Evolutionary conservation across 1,284 basidiomycete genomes (phyloP).

Genomic region (Leccinum pachyderme): DNA sequence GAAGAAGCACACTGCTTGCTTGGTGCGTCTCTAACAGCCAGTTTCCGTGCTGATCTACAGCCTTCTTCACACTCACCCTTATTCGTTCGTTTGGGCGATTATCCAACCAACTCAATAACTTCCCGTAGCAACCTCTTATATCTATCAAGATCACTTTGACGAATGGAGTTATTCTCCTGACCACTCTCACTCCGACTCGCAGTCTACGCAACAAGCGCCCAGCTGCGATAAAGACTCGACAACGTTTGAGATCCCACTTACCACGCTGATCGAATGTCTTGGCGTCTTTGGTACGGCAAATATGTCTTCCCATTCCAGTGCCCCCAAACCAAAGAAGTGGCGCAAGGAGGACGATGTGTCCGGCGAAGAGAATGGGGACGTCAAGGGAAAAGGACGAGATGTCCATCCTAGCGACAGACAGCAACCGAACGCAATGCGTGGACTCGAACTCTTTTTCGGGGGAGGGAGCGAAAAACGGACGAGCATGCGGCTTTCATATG

Average conservation of each 20-base stretch:
- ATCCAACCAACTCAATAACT: background rate
- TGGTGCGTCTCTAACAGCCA: slow-evolving; percentile 45
- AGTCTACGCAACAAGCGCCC: slow-evolving; percentile 10
- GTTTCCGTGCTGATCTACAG: slow-evolving; percentile 7
- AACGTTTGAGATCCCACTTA: slow-evolving; percentile 80
- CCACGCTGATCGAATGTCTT: slow-evolving; percentile 82
- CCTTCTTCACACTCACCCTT: background rate
- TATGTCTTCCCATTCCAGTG: slow-evolving; percentile 30
- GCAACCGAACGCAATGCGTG: slow-evolving; percentile 10
- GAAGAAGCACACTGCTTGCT: slow-evolving; percentile 81
- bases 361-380: slow-evolving; percentile 38
- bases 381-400: slow-evolving; percentile 21
- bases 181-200: slow-evolving; percentile 21
- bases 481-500: slow-evolving; percentile 83
- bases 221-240: slow-evolving; percentile 29
- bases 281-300: slow-evolving; percentile 88
- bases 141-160: slow-evolving; percentile 77
- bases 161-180: slow-evolving; percentile 44
- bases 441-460: slow-evolving; percentile 54
- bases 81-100: background rate
- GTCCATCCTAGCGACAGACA: slow-evolving; percentile 7
- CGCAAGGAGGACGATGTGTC: slow-evolving; percentile 49
- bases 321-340: slow-evolving; percentile 43
- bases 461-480: slow-evolving; percentile 61
- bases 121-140: slow-evolving; percentile 76